phyloP scores from a whole-genome alignment of 352 stramenopile genomes.

The Pythium vanterpoolii region DNA sequence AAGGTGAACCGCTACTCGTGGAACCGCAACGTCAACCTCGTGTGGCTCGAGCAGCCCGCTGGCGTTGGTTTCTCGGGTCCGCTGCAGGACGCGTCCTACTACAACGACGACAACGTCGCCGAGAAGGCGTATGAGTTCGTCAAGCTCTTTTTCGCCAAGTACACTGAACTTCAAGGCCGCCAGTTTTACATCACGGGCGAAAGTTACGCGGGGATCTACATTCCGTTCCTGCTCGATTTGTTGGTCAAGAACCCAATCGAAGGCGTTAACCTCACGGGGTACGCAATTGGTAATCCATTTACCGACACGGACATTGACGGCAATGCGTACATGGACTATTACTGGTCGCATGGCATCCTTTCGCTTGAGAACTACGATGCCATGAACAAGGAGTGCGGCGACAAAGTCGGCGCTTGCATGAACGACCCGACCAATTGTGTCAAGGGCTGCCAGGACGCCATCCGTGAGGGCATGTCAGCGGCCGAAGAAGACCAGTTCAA shows the following conservation, averaged over 20 bases:
- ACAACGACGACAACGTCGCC: slow-evolving; percentile 76
- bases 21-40: slow-evolving; percentile 75
- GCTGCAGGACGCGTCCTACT: slow-evolving; percentile 60
- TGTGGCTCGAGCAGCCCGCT: slow-evolving; percentile 75
- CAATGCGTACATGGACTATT: slow-evolving; percentile 78
- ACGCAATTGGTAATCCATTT: slow-evolving; percentile 72
- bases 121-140: slow-evolving; percentile 81
- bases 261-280: slow-evolving; percentile 69
- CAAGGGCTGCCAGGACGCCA: slow-evolving; percentile 37
- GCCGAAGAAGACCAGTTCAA: slow-evolving; percentile 49
- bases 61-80: slow-evolving; percentile 71
- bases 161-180: slow-evolving; percentile 61
- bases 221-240: slow-evolving; percentile 78
- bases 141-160: slow-evolving; percentile 62
- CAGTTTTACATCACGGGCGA: slow-evolving; percentile 85
- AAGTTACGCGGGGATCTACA: slow-evolving; percentile 89
- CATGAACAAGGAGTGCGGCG: slow-evolving; percentile 51
- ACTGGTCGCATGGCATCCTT: slow-evolving; percentile 85
- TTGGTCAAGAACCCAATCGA: slow-evolving; percentile 63
- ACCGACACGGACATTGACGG: slow-evolving; percentile 32
- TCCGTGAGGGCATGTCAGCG: slow-evolving; percentile 46
- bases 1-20: slow-evolving; percentile 71
- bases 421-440: slow-evolving; percentile 44
- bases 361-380: slow-evolving; percentile 72
- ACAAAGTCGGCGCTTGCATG: slow-evolving; percentile 60